Conservation (phyloP, 2,329 filamentous ascomycete species). For the Mycosphaerella arachidis region DNA sequence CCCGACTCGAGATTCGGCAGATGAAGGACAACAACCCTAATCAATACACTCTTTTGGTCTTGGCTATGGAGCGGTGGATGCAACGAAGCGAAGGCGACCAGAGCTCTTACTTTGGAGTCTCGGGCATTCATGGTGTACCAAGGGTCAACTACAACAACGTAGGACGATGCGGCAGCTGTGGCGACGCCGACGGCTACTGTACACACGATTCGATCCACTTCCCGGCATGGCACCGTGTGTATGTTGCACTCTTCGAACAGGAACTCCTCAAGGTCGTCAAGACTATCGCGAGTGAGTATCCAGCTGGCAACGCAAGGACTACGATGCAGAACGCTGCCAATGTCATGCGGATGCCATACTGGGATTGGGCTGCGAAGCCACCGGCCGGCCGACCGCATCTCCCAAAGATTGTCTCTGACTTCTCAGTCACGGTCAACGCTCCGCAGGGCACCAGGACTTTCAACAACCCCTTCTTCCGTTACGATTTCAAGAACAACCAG, state of each 20-base stretch:
- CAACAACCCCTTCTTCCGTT: slow-evolving; percentile 29
- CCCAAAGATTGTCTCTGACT: slow-evolving; percentile 22
- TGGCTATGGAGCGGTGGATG: slow-evolving; percentile 21
- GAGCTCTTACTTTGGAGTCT: slow-evolving; percentile 20
- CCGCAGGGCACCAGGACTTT: slow-evolving; percentile 19
- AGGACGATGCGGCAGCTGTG: slow-evolving; percentile 17
- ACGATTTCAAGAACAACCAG: slow-evolving; percentile 20
- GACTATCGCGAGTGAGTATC: slow-evolving; percentile 19
- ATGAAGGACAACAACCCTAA: slow-evolving; percentile 21
- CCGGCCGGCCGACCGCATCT: slow-evolving; percentile 10
- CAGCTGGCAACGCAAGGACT: slow-evolving; percentile 1
- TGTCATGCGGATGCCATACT: slow-evolving; percentile 26
- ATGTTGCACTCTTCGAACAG: slow-evolving; percentile 28
- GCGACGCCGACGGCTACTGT: slow-evolving; percentile 25
- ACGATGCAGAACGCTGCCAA: slow-evolving; percentile 21
- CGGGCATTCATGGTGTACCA: slow-evolving; percentile 27
- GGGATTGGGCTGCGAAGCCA: slow-evolving; percentile 26
- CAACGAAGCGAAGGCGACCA: slow-evolving; percentile 2
- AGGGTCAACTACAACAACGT: slow-evolving; percentile 22
- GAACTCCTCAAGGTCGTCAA: slow-evolving; percentile 21
- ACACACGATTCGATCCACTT: slow-evolving; percentile 26
- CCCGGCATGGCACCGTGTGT: slow-evolving; percentile 27
- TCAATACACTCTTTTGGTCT: slow-evolving; percentile 26
- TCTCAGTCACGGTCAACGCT: slow-evolving; percentile 20
- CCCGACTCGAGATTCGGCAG: slow-evolving; percentile 25